Conservation (phyloP, 192 early-diverging fungal species). For the Chytriomyces confervae region DNA sequence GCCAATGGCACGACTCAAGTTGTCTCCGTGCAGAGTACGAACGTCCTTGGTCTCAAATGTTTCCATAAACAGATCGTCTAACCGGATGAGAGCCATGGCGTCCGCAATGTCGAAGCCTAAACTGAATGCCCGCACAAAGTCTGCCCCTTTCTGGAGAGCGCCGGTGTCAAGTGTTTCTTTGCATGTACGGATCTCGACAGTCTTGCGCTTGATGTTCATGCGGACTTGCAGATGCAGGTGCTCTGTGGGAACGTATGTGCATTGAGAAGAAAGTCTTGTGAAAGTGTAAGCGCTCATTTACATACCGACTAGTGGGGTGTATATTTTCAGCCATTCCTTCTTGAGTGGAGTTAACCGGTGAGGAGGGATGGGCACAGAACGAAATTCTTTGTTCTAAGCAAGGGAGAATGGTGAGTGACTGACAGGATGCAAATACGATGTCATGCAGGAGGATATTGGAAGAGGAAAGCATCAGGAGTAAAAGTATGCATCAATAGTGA, state of each 20-base stretch:
- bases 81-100: conserved; percentile 87
- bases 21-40: conserved; percentile 92
- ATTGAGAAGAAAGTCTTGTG: too few relatives aligned
- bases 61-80: conserved; percentile 97
- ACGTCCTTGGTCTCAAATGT: conserved; percentile 98
- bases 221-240: conserved; percentile 95
- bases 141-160: conserved; percentile 93
- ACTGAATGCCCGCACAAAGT: conserved; percentile 93
- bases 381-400: conserved; percentile 48
- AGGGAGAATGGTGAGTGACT: conserved; percentile 5
- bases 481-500: conserved; percentile 34
- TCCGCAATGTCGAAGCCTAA: conserved; percentile 94
- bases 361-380: conserved; percentile 91
- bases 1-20: conserved; percentile 95
- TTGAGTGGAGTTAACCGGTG: conserved; percentile 91
- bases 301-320: conserved; percentile 83
- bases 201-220: conserved; percentile 88
- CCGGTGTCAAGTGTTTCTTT: conserved; percentile 85
- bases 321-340: conserved; percentile 93
- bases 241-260: conserved; percentile 45
- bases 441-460: not conserved
- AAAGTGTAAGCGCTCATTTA: not conserved
- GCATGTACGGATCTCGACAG: conserved; percentile 88
- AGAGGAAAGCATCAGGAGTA: conserved; percentile 26
- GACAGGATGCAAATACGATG: not conserved